Base-by-base conservation (phyloP, 1,284 basidiomycete genomes). In the Boletus mariae region DNA sequence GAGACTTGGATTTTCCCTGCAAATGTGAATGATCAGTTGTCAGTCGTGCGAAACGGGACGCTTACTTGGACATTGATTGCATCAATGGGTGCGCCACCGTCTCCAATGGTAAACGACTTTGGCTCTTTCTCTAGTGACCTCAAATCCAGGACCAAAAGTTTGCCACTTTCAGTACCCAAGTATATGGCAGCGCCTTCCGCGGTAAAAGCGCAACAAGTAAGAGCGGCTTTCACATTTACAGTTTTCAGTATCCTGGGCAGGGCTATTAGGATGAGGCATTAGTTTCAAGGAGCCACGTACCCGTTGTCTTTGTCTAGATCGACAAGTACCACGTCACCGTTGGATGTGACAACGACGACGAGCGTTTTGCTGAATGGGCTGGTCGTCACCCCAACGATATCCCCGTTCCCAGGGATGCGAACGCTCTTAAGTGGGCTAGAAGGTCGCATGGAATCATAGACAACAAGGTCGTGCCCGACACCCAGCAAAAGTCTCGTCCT, bases 281-380 rank as follows among this genome's bases (percentile, higher is more conserved):
- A 12, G 26, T 45, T 17, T 37, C 23, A 10, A 57, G 31, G 26
- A 47, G 32, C 44, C 1, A 70, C 80, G 45, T 58, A 87, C 85
- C 79, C 78, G 61, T 82, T 84, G 57, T 88, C 86, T 65, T 87
- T 89, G 50, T 89, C 85, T 28, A 90, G 64, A 61, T 90, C 86
- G 45, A 89, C 68, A 8, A 89, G 72, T 4, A 68, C 74, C 12
- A 87, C 73, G 32, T 71, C 70, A 0, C 84, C 84, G 5, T 69
- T 72, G n/a, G 75, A 71, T 44, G 77, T 82, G 1, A 76, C 79
- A 35, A 77, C 75, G 9, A 82, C 82, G 13, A 85, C 73, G 40
- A 89, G 70, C 1, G 82, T 84, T 68, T 84, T 87, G 67, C 85
- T 88, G 66, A 86, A 89, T 5, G 86, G 84, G 55, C 86, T 88